Evolutionary conservation across 2,329 filamentous ascomycete species (phyloP).

Genomic region (Penicillium sp.): DNA sequence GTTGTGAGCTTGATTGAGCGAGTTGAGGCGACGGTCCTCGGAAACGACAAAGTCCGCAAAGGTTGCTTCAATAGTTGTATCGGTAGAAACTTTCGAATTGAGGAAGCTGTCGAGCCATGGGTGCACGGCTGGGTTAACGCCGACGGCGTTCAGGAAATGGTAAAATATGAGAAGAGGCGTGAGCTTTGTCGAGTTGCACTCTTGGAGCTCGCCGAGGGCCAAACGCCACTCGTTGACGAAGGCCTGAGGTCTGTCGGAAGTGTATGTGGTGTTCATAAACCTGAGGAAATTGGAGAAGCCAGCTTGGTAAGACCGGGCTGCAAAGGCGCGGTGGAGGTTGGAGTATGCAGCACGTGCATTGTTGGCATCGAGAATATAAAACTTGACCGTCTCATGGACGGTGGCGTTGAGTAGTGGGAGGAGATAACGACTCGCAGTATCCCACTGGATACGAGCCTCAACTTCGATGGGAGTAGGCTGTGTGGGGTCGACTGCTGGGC

Average conservation of each 20-base stretch:
- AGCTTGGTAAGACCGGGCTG: neutral
- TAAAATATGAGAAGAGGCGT: neutral
- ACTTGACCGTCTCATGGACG: neutral
- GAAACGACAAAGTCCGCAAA: neutral
- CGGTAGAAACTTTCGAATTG: neutral
- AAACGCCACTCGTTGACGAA: neutral
- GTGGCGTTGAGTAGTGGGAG: neutral
- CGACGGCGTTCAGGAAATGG: neutral
- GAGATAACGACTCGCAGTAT: neutral
- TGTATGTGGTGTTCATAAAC: neutral
- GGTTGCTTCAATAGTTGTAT: neutral
- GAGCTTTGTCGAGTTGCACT: neutral
- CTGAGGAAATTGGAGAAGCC: neutral
- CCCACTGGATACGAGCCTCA: neutral
- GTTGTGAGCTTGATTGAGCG: neutral
- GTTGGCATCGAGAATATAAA: neutral
- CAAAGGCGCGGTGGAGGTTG: neutral
- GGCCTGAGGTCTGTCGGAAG: neutral
- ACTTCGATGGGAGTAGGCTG: neutral
- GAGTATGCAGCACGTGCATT: neutral
- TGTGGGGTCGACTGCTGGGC: neutral
- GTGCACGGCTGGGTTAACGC: neutral
- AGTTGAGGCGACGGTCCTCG: neutral
- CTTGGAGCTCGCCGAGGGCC: neutral
- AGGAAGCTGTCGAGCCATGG: neutral